Evolutionary conservation across 75 land plant species (phyloP).

Genomic region (Cryptomeria japonica): DNA sequence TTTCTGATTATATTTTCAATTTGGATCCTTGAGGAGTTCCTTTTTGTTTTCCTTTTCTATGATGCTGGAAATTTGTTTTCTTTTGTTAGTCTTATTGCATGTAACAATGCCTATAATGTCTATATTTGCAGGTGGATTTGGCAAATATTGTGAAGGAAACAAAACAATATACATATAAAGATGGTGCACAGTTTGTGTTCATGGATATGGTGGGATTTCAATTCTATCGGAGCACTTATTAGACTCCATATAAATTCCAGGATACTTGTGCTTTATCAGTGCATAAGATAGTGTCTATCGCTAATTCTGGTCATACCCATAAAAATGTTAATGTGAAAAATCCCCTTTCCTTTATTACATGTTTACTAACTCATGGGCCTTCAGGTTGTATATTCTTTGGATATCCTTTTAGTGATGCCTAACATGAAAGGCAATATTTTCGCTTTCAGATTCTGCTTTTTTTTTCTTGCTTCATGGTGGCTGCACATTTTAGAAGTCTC

Average conservation of each 20-base stretch:
- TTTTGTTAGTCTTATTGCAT: not conserved
- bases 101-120: not conserved
- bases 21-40: not conserved
- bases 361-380: not conserved
- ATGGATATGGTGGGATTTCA: conserved; percentile 81
- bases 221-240: not conserved
- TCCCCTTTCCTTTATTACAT: not conserved
- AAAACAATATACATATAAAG: conserved; percentile 94
- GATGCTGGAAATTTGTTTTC: not conserved
- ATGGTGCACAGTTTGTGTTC: conserved; percentile 88
- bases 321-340: not conserved
- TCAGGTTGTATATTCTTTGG: too few species aligned
- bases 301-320: not conserved
- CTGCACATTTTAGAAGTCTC: too few species aligned
- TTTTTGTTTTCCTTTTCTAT: conserved; percentile 2
- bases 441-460: too few species aligned
- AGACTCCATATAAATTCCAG: not conserved
- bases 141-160: conserved; percentile 80
- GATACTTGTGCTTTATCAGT: not conserved
- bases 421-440: too few species aligned
- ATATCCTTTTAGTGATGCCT: too few species aligned
- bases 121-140: conserved; percentile 53
- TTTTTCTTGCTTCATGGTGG: too few species aligned
- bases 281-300: not conserved
- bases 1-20: not conserved